Evolutionary conservation across 208 protist species (phyloP).

Genomic region (Leishmania amazonensis): DNA sequence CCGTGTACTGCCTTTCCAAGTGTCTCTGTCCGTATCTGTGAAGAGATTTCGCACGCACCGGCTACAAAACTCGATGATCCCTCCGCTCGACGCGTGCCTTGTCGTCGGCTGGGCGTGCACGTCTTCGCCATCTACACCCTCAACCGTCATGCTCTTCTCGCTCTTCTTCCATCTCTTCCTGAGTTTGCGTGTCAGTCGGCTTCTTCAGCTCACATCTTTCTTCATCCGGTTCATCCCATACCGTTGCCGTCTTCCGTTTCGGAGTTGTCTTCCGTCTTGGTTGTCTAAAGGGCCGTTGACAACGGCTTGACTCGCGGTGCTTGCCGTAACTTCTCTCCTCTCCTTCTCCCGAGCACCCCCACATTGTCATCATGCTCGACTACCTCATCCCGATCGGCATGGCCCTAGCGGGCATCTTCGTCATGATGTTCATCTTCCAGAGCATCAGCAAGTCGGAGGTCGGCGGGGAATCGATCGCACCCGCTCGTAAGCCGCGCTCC

Average conservation of each 20-base stretch:
- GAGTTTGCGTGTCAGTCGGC: not conserved
- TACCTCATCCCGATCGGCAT: conserved; percentile 71
- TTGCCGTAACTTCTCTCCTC: conserved; percentile 4
- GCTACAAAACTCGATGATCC: not conserved
- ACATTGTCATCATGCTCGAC: conserved; percentile 46
- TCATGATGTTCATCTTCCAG: conserved; percentile 76
- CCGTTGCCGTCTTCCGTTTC: not conserved
- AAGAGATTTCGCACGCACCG: not conserved
- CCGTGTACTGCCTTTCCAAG: not conserved
- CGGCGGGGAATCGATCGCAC: not conserved
- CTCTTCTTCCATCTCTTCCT: not conserved
- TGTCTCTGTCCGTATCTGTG: not conserved
- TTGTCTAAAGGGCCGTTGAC: not conserved
- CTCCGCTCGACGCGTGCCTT: not conserved
- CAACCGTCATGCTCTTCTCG: not conserved
- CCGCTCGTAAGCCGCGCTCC: conserved; percentile 33
- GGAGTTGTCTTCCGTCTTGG: not conserved
- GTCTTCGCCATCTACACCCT: not conserved
- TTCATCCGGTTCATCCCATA: not conserved
- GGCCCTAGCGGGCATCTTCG: conserved; percentile 53
- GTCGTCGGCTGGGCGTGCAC: not conserved
- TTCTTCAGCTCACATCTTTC: conserved; percentile 1
- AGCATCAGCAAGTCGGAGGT: conserved; percentile 54
- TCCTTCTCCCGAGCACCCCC: not conserved
- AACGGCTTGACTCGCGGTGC: not conserved